Evolutionary conservation across 2,329 filamentous ascomycete species (phyloP).

Genomic region (Diplodia mutila): DNA sequence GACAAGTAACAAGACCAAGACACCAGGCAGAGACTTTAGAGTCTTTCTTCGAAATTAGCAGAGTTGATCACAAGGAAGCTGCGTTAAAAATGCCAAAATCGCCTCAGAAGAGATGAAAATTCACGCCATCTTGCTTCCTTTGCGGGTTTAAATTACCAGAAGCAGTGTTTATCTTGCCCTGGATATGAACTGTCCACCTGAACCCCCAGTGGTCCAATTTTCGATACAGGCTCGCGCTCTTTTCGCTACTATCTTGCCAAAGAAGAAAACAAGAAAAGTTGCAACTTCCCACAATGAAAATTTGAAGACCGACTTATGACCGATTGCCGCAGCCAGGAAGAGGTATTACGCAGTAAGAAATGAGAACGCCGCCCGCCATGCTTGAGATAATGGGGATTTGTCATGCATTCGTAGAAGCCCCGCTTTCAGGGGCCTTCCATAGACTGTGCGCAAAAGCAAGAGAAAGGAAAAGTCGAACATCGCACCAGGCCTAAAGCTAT

Average conservation of each 20-base stretch:
- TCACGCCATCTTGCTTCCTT: neutral
- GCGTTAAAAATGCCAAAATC: neutral
- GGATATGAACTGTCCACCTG: neutral
- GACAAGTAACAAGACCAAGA: neutral
- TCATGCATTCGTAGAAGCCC: constrained; percentile 16
- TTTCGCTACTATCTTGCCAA: neutral
- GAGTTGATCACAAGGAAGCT: neutral
- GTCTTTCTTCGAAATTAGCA: neutral
- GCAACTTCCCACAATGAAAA: neutral
- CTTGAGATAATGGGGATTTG: constrained; percentile 11
- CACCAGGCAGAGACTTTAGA: neutral
- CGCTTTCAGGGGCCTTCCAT: neutral
- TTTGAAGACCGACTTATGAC: neutral
- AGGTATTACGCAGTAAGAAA: neutral
- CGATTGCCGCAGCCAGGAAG: neutral
- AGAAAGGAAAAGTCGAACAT: neutral
- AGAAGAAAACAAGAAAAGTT: neutral
- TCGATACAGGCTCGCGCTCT: neutral
- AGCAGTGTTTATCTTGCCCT: neutral
- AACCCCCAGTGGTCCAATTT: neutral
- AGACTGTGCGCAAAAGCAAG: constrained; percentile 1
- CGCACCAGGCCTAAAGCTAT: neutral
- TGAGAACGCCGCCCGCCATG: constrained; percentile 21
- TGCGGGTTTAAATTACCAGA: neutral
- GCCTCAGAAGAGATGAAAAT: neutral